Evolutionary conservation across 352 stramenopile species (phyloP), one percentile per base, ranked within the genome.

Genomic region (Phytophthora quininea): DNA sequence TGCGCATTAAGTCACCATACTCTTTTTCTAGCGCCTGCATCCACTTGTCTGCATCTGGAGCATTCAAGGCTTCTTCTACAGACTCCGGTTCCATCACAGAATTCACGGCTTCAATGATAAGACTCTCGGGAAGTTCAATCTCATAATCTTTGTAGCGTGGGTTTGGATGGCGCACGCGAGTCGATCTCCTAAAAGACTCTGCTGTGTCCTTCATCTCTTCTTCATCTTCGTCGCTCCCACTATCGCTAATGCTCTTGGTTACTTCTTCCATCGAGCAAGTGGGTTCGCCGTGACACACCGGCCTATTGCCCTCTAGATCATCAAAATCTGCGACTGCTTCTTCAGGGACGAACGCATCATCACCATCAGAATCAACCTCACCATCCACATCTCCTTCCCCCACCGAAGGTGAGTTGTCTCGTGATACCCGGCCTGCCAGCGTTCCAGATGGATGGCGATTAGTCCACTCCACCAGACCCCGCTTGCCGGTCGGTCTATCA

Each of bases 1-100:
- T 62, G 11, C 11, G n/a, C 45, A 62, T 62, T 2, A 62, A 14
- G 4, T 62, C 56, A 19, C 8, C 40, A 1, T 54, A 55, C 15
- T 62, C 45, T 8, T 62, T 62, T 9, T 62, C 46, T 15, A 62
- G 24, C 7, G 46, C 56, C 6, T 49, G 12, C 2, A 11, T 49
- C 56, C 56, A 62, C 46, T 55, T 49, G 0, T 50, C 46, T 4
- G 56, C 56, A 30, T 55, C 56, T 7, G 56, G 45, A 1, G 42
- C 40, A 7, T 47, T 3, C 15, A 47, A 15, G 33, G 12, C 15
- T 48, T 37, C n/a, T 46, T 49, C 8, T 24, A 47, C 6, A 24
- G 8, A 24, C 15, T 47, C 8, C 40, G 40, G 40, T 5, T 47
- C 40, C 40, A 24, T 14, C 3, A 47, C 6, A n/a, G 11, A 15